Evolutionary conservation across 2,329 filamentous ascomycete genomes (phyloP), one percentile per base, ranked within the genome.

Genomic region (Plectosphaerella plurivora): DNA sequence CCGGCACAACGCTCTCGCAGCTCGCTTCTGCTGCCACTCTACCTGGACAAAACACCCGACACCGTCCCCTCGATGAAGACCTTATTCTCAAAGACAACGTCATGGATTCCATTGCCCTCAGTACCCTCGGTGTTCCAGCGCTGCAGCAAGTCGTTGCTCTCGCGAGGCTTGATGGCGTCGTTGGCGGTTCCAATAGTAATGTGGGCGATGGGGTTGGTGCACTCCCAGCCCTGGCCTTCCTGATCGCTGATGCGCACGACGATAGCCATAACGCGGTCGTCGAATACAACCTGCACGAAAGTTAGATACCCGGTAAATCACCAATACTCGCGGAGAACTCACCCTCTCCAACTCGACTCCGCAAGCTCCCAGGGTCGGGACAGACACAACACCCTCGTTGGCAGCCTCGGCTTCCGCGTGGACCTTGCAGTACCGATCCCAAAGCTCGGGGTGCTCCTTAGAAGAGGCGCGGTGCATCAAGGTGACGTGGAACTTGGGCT

Each of bases 401-500:
- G 65, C 60, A 18, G 65, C 67, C 50, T 69, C 71, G 2, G 71
- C 72, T 36, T 71, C 65, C 11, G 68, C 68, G 60, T 89, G 83
- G 1, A 89, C 69, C n/a, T 78, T 72, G 5, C 66, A 68, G 60
- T 97, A 93, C 51, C 77, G 80, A 51, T 86, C 72, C 94, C 94
- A 99, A 51, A 93, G 75, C 9, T 86, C 81, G 0, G 85, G 79
- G 57, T 86, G 70, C 28, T 86, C 71, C 41, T 76, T 75, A 10
- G 82, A 73, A 3, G 74, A 75, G 11, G 86, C 84, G 46, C 87
- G 86, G 69, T 99, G 94, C 67, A 97, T 91, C 39, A 99, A 80
- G 0, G 94, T 99, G 53, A 99, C 89, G 66, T 99, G 94, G 67
- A 97, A 99, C 41, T 85, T 79, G n/a, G 79, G 65, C 68, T 97